Conservation (phyloP, 2,329 filamentous ascomycete species). For the Exophiala calicioides region DNA sequence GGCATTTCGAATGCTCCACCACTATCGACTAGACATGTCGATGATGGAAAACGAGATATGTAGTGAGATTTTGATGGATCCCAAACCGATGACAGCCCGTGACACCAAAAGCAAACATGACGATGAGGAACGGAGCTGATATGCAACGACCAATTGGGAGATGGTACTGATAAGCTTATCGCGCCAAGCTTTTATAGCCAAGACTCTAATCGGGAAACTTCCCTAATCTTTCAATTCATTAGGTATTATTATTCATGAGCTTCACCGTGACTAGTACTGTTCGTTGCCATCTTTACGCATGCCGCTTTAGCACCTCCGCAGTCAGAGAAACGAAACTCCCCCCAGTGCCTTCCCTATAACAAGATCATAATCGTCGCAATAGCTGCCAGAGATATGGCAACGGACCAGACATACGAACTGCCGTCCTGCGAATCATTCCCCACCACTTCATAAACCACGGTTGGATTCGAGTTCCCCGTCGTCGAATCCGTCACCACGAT, state of each 20-base stretch:
- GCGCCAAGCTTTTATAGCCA: slow-evolving; percentile 8
- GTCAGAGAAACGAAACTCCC: not conserved
- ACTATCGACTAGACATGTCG: no score
- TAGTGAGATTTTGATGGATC: no score
- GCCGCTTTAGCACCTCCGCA: no score
- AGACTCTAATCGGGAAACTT: slow-evolving; percentile 2
- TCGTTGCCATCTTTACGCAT: no score
- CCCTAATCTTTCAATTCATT: not conserved
- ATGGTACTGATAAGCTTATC: slow-evolving; percentile 28
- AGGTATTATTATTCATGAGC: not conserved
- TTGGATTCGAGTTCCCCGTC: not conserved
- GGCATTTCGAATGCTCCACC: no score
- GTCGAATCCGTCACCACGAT: slow-evolving; percentile 20
- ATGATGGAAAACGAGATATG: no score
- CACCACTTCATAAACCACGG: slow-evolving; percentile 18
- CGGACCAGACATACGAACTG: slow-evolving; percentile 13
- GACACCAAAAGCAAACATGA: no score
- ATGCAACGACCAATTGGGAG: no score
- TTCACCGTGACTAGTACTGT: slow-evolving; percentile 1
- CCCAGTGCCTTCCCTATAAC: slow-evolving; percentile 8
- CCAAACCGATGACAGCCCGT: no score
- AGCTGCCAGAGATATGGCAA: slow-evolving; percentile 16
- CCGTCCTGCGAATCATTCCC: slow-evolving; percentile 22
- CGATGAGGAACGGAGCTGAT: no score
- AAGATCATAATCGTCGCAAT: slow-evolving; percentile 24